Conservation (phyloP, 768 basidiomycete genomes). For the Serpula lacrymans region DNA sequence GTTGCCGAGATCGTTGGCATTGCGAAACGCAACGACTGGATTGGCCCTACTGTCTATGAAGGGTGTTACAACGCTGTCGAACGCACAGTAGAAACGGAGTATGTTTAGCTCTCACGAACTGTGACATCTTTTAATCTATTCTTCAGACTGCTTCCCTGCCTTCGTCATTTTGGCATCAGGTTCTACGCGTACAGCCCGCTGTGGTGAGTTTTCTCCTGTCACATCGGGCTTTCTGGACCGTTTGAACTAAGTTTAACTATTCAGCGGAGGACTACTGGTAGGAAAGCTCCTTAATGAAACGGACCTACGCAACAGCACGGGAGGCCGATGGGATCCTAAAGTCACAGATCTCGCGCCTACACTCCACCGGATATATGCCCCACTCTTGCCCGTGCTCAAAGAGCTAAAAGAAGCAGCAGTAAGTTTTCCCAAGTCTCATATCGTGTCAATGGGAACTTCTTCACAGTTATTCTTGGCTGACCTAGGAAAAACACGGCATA, state of each 20-base stretch:
- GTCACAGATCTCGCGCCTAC: slow-evolving; percentile 2
- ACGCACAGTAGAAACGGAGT: slow-evolving; percentile 36
- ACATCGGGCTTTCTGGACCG: background rate
- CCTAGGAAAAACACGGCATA: slow-evolving; percentile 10
- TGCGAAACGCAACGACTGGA: slow-evolving; percentile 41
- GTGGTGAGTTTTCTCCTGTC: slow-evolving; percentile 5
- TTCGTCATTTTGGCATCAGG: slow-evolving; percentile 38
- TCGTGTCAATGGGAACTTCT: background rate
- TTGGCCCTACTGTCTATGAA: slow-evolving; percentile 49
- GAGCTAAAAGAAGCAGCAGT: slow-evolving; percentile 13
- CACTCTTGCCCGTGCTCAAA: slow-evolving; percentile 10
- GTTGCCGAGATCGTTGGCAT: slow-evolving; percentile 43
- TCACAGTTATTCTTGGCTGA: background rate
- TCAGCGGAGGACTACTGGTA: slow-evolving; percentile 12
- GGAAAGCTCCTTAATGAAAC: slow-evolving; percentile 11
- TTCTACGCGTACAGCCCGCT: slow-evolving; percentile 28
- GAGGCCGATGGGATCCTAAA: slow-evolving; percentile 17
- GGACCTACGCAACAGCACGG: slow-evolving; percentile 7
- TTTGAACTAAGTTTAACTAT: background rate
- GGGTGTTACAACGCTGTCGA: slow-evolving; percentile 44
- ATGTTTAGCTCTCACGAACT: no score
- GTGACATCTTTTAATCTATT: no score
- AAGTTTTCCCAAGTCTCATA: background rate
- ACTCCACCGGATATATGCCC: slow-evolving; percentile 10
- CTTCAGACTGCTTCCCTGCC: slow-evolving; percentile 36